phyloP scores from a whole-genome alignment of 192 early-diverging fungal genomes.

The Entrophospora sp. region DNA sequence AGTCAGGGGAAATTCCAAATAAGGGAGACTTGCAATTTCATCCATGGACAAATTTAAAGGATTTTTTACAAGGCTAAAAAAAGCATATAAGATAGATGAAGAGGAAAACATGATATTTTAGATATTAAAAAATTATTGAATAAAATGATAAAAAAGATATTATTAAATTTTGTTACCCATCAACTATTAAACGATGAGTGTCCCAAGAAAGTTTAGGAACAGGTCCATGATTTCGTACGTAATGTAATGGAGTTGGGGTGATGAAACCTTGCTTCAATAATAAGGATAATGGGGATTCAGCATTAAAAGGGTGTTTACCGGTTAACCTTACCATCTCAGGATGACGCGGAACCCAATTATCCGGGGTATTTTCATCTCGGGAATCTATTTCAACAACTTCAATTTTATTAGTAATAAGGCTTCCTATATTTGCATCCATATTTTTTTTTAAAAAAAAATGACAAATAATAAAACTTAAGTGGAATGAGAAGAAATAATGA shows the following conservation, averaged over 20 bases:
- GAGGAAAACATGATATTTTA: neutral
- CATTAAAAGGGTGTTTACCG: slow-evolving; percentile 53
- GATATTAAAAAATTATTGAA: neutral
- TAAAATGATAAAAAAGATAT: neutral
- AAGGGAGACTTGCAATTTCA: slow-evolving; percentile 36
- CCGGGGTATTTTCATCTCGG: slow-evolving; percentile 36
- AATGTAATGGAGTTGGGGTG: slow-evolving; percentile 52
- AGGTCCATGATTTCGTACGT: slow-evolving; percentile 63
- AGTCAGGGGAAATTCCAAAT: slow-evolving; percentile 43
- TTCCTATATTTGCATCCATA: too few species aligned
- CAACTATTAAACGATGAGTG: slow-evolving; percentile 32
- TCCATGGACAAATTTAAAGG: slow-evolving; percentile 43
- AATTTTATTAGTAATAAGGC: slow-evolving; percentile 8
- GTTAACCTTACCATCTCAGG: slow-evolving; percentile 41
- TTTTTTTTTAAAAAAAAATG: too few species aligned
- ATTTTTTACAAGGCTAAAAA: slow-evolving; percentile 35
- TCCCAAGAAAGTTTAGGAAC: slow-evolving; percentile 46
- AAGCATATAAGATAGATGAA: neutral
- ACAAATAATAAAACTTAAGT: too few species aligned
- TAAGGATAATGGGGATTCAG: slow-evolving; percentile 36
- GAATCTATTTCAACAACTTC: slow-evolving; percentile 14
- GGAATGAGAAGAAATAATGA: too few species aligned
- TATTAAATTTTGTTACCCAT: slow-evolving; percentile 26
- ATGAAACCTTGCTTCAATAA: slow-evolving; percentile 42
- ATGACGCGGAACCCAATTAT: slow-evolving; percentile 40